Base-by-base conservation (phyloP, 495 filamentous ascomycete species). In the Daldinia grandis region DNA sequence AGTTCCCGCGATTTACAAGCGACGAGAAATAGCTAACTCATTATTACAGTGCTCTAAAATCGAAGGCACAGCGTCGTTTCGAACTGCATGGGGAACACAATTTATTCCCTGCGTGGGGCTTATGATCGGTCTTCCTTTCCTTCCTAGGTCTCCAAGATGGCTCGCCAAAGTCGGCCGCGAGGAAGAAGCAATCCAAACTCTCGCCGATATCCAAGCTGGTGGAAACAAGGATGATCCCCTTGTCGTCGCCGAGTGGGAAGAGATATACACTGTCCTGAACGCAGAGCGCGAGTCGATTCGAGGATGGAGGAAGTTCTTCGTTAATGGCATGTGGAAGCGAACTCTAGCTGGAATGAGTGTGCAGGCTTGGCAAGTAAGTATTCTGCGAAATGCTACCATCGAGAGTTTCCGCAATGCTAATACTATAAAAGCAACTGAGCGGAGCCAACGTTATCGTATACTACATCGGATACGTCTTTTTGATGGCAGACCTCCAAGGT, bases 121-220 rank as follows among this genome's bases (percentile, higher is more conserved):
- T 27, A 84, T 93, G 58, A 67, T 85, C 42, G 87, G 88, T 3
- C 79, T 93, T 19, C 86, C 87, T 2, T 93, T 93, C 79, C 83
- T 93, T 66, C 92, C 91, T 4, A 81, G 87, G 54, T 92, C 90
- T 1, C 91, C 91, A 0, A 83, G 91, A 40, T 92, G 90, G 92
- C 80, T 94, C 15, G 91, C 90, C 15, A 87, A 88, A 53, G 86
- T 89, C 19, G 90, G 89, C 15, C 85, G 90, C 4, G 84, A 82
- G 62, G 86, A 92, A 66, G 90, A 93, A 76, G 88, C 89, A 3
- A 83, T 93, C 54, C 78, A 88, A 38, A 85, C 83, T 0, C 83
- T 93, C n/a, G 90, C 91, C 0, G 75, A 84, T n/a, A 87, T 94
- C 54, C 90, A 93, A 74, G 89, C 87, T 6, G 78, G 84, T 5